These are phyloP conservation scores for Akanthomyces muscarius DNA, from an alignment of 2,329 filamentous ascomycete species.

Conservation along the genomic window DNA sequence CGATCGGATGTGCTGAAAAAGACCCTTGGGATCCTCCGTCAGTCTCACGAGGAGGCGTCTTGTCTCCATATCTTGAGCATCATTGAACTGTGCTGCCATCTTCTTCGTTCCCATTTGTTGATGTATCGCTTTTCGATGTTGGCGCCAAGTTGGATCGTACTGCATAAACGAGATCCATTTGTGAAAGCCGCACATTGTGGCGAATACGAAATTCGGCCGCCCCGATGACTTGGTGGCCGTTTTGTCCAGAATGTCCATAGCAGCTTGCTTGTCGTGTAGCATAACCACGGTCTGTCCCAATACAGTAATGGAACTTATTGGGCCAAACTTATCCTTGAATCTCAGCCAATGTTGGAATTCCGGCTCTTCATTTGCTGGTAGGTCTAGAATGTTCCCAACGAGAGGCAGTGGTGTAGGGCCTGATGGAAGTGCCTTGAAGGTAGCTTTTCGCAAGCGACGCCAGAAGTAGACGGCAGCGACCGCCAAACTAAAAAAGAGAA, in stretches of 20 bases:
- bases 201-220: conserved; percentile 19
- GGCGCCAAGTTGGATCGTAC: conserved; percentile 22
- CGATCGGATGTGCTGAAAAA: conserved; percentile 25
- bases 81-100: conserved; percentile 19
- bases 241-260: conserved; percentile 32
- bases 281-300: conserved; percentile 36
- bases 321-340: conserved; percentile 32
- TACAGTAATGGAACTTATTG: conserved; percentile 25
- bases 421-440: conserved; percentile 20
- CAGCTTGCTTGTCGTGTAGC: conserved; percentile 35
- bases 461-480: too few species aligned
- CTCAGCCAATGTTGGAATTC: conserved; percentile 34
- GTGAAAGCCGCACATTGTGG: neutral
- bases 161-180: conserved; percentile 18
- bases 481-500: too few species aligned
- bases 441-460: too few species aligned
- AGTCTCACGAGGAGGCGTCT: conserved; percentile 24
- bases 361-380: conserved; percentile 33
- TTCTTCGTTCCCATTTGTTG: conserved; percentile 28
- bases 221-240: conserved; percentile 23
- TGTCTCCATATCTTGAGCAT: conserved; percentile 27
- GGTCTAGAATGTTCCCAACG: conserved; percentile 44
- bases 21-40: conserved; percentile 22
- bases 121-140: conserved; percentile 29
- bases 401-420: conserved; percentile 35